phyloP scores from a whole-genome alignment of 176 grass and related monocot genomes.

The Ensete glaucum region DNA sequence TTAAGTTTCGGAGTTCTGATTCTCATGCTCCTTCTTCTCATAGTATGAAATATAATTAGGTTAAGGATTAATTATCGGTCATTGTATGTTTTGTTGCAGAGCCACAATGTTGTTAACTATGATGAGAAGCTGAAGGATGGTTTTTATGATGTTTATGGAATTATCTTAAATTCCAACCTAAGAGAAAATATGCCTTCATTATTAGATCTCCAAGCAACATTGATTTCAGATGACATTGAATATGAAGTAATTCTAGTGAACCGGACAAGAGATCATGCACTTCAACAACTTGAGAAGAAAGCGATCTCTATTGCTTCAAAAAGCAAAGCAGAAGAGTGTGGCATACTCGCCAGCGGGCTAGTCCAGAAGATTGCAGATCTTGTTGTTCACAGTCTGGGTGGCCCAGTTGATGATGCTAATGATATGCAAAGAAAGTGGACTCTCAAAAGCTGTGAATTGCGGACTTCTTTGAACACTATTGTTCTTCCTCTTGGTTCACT shows the following conservation, averaged over 20 bases:
- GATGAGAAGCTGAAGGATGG: conserved; percentile 68
- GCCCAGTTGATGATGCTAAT: conserved; percentile 73
- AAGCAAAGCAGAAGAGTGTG: conserved; percentile 24
- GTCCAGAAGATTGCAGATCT: conserved; percentile 66
- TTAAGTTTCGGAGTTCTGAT: neutral
- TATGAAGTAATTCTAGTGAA: conserved; percentile 57
- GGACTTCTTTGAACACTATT: conserved; percentile 35
- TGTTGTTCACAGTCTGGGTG: conserved; percentile 63
- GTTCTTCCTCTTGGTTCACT: conserved; percentile 77
- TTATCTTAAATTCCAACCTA: conserved; percentile 34
- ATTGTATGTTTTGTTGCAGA: conserved; percentile 27
- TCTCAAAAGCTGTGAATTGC: conserved; percentile 34
- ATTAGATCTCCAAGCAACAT: conserved; percentile 26
- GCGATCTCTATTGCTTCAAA: conserved; percentile 32
- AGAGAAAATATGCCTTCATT: conserved; percentile 57
- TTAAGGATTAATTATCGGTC: neutral
- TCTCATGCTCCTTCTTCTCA: neutral
- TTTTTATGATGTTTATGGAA: conserved; percentile 74
- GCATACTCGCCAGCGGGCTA: conserved; percentile 33
- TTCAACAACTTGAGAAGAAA: conserved; percentile 51
- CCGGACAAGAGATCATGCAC: conserved; percentile 32
- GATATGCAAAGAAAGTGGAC: conserved; percentile 49
- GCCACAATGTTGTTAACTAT: conserved; percentile 78
- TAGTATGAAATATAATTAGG: neutral
- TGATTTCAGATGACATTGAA: conserved; percentile 13